These are phyloP conservation scores for Danielozyma ontarioensis DNA, from an alignment of 805 yeast genomes.

Conservation along the genomic window DNA sequence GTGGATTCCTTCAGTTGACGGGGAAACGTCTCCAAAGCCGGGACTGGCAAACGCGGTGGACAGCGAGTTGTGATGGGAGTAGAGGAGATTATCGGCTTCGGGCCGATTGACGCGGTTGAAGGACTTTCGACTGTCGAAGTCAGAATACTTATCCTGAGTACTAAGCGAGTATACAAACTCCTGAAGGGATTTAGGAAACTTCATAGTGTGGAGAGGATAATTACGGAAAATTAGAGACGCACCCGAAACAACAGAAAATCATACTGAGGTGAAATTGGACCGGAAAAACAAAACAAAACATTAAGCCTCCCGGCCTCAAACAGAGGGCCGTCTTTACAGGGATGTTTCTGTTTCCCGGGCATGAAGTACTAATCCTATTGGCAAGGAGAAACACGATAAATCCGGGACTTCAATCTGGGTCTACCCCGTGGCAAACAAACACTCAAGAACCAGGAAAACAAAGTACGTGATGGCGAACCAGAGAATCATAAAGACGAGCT, in stretches of 20 bases:
- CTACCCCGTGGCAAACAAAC: slow-evolving; percentile 17
- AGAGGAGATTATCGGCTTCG: slow-evolving; percentile 27
- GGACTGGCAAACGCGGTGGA: slow-evolving; percentile 12
- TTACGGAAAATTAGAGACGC: no score
- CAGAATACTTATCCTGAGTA: slow-evolving; percentile 68
- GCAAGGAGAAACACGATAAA: slow-evolving; percentile 39
- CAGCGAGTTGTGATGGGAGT: slow-evolving; percentile 22
- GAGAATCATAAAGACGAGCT: slow-evolving; percentile 5
- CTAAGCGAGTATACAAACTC: slow-evolving; percentile 60
- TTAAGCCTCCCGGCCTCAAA: not conserved
- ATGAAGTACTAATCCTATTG: slow-evolving; percentile 42
- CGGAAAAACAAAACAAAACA: not conserved
- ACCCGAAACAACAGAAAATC: no score
- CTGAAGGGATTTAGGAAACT: slow-evolving; percentile 39
- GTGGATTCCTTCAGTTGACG: slow-evolving; percentile 63
- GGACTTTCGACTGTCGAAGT: slow-evolving; percentile 47
- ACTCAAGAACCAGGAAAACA: slow-evolving; percentile 28
- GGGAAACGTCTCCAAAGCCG: not conserved
- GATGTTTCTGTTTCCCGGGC: slow-evolving; percentile 50
- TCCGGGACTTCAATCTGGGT: slow-evolving; percentile 41
- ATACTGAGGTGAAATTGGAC: no score
- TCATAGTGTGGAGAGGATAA: slow-evolving; percentile 9
- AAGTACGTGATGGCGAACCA: slow-evolving; percentile 15
- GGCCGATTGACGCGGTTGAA: slow-evolving; percentile 40
- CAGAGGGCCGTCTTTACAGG: no score